phyloP scores from a whole-genome alignment of 2,329 filamentous ascomycete species.

The Aureobasidium sp. region DNA sequence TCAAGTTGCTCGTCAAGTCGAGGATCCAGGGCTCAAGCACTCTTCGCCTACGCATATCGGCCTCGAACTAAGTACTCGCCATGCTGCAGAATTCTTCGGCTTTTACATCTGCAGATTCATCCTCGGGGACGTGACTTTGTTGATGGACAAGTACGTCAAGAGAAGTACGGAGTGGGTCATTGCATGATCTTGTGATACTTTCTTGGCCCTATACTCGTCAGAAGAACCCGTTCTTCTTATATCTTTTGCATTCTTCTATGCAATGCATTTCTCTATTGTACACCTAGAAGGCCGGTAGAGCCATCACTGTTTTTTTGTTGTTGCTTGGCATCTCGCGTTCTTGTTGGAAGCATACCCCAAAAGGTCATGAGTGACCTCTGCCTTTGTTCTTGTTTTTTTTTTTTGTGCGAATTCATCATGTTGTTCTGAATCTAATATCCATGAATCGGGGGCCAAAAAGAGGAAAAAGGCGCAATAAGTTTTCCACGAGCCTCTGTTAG shows the following conservation, averaged over 20 bases:
- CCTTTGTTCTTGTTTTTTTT: background rate
- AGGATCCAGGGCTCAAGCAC: slow-evolving; percentile 85
- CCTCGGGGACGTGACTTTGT: slow-evolving; percentile 69
- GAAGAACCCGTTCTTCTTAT: background rate
- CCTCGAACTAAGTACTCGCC: slow-evolving; percentile 82
- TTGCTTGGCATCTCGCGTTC: background rate
- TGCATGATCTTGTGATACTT: slow-evolving; percentile 30
- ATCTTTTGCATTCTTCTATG: background rate
- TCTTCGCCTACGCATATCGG: slow-evolving; percentile 92
- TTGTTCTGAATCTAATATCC: background rate
- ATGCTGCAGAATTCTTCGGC: slow-evolving; percentile 94
- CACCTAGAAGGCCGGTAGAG: background rate
- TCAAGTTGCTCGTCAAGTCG: slow-evolving; percentile 91
- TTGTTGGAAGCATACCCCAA: background rate
- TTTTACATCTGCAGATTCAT: slow-evolving; percentile 96
- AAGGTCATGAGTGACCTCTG: background rate
- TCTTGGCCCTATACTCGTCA: too few relatives aligned
- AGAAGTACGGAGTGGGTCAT: slow-evolving; percentile 91
- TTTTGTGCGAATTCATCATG: background rate
- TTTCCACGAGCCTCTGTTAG: background rate
- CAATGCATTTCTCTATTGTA: background rate
- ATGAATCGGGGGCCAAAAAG: background rate
- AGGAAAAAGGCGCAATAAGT: background rate
- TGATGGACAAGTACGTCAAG: slow-evolving; percentile 97
- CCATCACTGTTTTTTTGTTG: background rate